Evolutionary conservation across 345 rosid species (phyloP).

Genomic region (Kandelia obovata): DNA sequence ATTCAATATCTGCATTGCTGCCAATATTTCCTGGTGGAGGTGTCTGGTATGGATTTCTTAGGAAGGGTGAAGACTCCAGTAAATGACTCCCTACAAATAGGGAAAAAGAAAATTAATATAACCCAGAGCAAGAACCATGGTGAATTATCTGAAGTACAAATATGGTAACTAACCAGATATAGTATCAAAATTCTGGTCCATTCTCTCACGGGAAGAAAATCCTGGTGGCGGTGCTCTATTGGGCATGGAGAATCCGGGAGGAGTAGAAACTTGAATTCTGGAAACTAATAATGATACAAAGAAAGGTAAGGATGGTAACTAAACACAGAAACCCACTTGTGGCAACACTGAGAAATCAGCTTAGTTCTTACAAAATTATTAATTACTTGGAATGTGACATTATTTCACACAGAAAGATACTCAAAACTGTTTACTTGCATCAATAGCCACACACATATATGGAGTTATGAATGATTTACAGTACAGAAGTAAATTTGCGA

Average conservation of each 20-base stretch:
- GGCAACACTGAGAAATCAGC: neutral
- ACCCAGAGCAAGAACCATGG: neutral
- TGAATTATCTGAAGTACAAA: neutral
- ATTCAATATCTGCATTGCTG: constrained; percentile 58
- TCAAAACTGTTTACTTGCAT: too few relatives aligned
- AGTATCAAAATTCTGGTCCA: constrained; percentile 42
- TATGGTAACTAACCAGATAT: constrained; percentile 44
- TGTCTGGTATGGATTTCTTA: constrained; percentile 46
- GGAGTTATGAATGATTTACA: too few relatives aligned
- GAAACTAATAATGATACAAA: constrained; percentile 32
- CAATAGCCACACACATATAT: too few relatives aligned
- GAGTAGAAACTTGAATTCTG: constrained; percentile 68
- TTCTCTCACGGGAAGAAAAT: constrained; percentile 65
- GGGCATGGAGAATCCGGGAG: constrained; percentile 83
- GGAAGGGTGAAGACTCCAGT: constrained; percentile 44
- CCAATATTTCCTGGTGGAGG: constrained; percentile 40
- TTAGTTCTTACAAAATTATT: too few relatives aligned
- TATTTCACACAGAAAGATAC: too few relatives aligned
- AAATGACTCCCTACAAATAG: constrained; percentile 49
- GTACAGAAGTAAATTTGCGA: too few relatives aligned
- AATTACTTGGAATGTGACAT: too few relatives aligned
- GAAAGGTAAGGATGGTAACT: neutral
- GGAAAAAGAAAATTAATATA: constrained; percentile 2
- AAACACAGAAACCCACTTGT: neutral
- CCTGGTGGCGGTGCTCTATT: constrained; percentile 93